Evolutionary conservation across 495 filamentous ascomycete genomes (phyloP), one percentile per base, ranked within the genome.

Genomic region (Penicillium samsonianum): DNA sequence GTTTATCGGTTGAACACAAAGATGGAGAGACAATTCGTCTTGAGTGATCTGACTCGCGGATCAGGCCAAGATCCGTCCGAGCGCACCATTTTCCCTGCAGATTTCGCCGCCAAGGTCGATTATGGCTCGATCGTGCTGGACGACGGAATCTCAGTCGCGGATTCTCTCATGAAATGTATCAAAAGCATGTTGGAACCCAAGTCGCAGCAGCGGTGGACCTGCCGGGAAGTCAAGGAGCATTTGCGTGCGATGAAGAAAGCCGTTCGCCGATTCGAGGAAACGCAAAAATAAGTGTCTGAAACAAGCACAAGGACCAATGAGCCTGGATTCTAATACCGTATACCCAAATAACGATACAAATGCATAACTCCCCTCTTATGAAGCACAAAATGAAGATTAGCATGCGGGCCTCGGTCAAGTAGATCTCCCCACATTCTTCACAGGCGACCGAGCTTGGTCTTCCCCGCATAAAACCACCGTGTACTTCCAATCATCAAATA

Each of bases 21-120:
- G 33, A 84, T 84, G 81, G 78, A 82, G 56, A 76, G 81, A 33
- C 79, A 77, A 22, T 54, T 80, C 14, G 75, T 82, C 25, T 63
- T 84, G 20, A 72, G 67, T 14, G 68, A 72, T 14, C 33, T 83
- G 25, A 81, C 80, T 22, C 64, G 64, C 2, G 67, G 68, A 0
- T 55, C 62, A 17, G 65, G 67, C 5, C 50, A 58, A 9, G 41
- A 43, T 11, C 44, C 44, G 14, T 42, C 54, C 6, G 50, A 63
- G 23, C 55, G 46, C 14, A 61, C 60, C 4, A 55, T 60, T 5
- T 67, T 78, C 23, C 75, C 77, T 2, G 7, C 48, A 1, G 75
- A 77, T 46, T 80, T 80, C 58, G 59, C 67, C 8, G 43, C 59
- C 40, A 77, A 75, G 48, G 43, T 80, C 23, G 72, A 80, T 31